Evolutionary conservation across 2,329 filamentous ascomycete genomes (phyloP).

Genomic region (Colletotrichum lupini): DNA sequence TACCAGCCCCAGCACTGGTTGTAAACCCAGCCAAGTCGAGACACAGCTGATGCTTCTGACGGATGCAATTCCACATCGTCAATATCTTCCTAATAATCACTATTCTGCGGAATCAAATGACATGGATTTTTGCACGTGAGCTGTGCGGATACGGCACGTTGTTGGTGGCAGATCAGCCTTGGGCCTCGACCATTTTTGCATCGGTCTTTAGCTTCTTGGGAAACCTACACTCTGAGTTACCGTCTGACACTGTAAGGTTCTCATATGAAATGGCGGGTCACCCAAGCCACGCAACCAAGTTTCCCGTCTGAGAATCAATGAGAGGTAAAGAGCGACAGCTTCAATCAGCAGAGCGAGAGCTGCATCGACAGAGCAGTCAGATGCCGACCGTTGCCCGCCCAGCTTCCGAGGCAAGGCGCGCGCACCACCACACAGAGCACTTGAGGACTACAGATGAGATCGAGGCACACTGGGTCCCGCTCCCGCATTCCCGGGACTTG

Average conservation of each 20-base stretch:
- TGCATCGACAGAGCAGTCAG: constrained; percentile 10
- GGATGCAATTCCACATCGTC: background rate
- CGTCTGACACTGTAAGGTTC: background rate
- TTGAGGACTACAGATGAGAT: constrained; percentile 15
- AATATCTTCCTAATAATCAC: background rate
- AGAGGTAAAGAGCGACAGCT: background rate
- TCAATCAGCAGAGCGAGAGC: background rate
- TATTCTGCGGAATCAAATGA: background rate
- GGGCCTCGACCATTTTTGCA: background rate
- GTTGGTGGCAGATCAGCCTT: background rate
- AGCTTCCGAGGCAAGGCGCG: constrained; percentile 23
- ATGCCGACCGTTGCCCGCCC: constrained; percentile 24
- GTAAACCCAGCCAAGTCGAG: background rate
- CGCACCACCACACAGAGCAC: background rate
- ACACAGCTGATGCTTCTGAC: background rate
- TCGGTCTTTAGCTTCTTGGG: background rate
- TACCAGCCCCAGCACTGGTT: background rate
- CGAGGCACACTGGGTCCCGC: constrained; percentile 13
- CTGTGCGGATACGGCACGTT: background rate
- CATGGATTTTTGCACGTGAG: background rate
- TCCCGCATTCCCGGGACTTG: constrained; percentile 5
- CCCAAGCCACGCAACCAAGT: too few species aligned
- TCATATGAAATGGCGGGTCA: background rate
- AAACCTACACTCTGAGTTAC: too few species aligned
- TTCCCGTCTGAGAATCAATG: background rate